phyloP scores from a whole-genome alignment of 1,284 basidiomycete genomes.

The Ustilago shanxiensis region DNA sequence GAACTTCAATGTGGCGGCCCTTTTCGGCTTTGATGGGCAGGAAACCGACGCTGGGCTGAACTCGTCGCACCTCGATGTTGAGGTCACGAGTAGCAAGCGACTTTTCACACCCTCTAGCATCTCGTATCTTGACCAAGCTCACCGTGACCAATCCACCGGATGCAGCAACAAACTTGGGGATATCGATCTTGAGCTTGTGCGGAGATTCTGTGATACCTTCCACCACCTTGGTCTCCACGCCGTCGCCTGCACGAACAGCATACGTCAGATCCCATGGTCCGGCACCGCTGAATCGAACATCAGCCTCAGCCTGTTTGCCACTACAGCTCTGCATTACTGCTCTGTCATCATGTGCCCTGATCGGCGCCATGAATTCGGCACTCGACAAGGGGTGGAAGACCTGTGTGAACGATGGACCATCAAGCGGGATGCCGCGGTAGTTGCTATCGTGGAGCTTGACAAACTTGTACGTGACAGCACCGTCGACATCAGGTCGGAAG shows the following conservation, averaged over 20 bases:
- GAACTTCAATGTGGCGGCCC: constrained; percentile 75
- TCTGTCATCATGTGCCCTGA: constrained; percentile 40
- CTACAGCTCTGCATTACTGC: constrained; percentile 66
- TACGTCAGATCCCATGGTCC: constrained; percentile 68
- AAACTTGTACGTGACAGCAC: constrained; percentile 89
- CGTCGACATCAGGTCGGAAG: constrained; percentile 87
- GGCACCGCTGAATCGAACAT: constrained; percentile 60
- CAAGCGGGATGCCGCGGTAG: constrained; percentile 77
- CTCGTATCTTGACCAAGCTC: constrained; percentile 84
- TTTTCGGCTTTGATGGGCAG: constrained; percentile 73
- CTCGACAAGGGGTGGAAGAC: constrained; percentile 66
- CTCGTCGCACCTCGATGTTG: constrained; percentile 87
- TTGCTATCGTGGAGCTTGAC: constrained; percentile 83
- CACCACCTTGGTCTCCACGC: constrained; percentile 47
- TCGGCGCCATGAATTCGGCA: constrained; percentile 60
- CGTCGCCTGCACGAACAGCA: constrained; percentile 49
- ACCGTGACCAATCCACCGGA: constrained; percentile 85
- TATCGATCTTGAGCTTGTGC: constrained; percentile 67
- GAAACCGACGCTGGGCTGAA: constrained; percentile 89
- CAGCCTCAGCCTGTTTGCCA: constrained; percentile 59
- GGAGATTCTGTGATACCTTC: constrained; percentile 62
- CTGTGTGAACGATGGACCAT: constrained; percentile 65
- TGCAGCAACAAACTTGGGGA: constrained; percentile 73
- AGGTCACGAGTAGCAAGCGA: constrained; percentile 82
- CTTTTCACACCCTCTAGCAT: constrained; percentile 87